A percentile compares a stretch with the other conserved stretches of the same genome.
Conservation (phyloP, 164 flowering plant genomes). For the Chimonanthus praecox region DNA sequence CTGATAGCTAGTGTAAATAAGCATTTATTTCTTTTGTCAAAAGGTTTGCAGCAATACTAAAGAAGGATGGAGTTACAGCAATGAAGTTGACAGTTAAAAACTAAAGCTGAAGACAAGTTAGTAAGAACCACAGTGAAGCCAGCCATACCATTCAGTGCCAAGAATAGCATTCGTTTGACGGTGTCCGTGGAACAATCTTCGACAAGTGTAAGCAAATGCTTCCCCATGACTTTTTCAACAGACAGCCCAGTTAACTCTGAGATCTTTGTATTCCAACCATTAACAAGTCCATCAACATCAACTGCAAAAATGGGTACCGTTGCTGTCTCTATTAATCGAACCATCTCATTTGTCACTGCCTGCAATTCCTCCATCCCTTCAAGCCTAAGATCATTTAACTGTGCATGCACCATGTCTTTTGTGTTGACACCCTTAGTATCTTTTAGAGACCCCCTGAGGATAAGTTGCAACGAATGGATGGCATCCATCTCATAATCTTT, state of each 20-base stretch:
- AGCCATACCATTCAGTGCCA: conserved; percentile 73
- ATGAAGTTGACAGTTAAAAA: neutral
- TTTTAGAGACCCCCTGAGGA: conserved; percentile 68
- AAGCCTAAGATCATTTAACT: conserved; percentile 59
- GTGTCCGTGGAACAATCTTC: conserved; percentile 65
- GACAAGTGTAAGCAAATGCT: conserved; percentile 73
- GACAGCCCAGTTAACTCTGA: conserved; percentile 79
- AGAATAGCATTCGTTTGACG: conserved; percentile 61
- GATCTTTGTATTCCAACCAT: conserved; percentile 94
- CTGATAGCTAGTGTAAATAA: neutral
- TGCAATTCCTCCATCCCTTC: conserved; percentile 84
- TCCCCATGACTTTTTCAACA: conserved; percentile 74
- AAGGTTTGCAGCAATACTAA: neutral
- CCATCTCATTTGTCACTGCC: conserved; percentile 94
- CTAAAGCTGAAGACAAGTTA: neutral
- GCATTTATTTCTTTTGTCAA: neutral
- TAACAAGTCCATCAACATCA: conserved; percentile 67
- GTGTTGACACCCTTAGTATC: conserved; percentile 35
- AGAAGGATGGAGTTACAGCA: neutral
- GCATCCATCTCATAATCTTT: conserved; percentile 97
- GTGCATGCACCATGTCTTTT: conserved; percentile 44
- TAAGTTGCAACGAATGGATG: conserved; percentile 93
- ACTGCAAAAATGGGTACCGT: conserved; percentile 88
- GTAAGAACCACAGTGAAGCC: neutral
- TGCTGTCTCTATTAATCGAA: conserved; percentile 90